These are phyloP conservation scores for Aspergillus cavernicola DNA, from an alignment of 495 filamentous ascomycete species.

Conservation along the genomic window DNA sequence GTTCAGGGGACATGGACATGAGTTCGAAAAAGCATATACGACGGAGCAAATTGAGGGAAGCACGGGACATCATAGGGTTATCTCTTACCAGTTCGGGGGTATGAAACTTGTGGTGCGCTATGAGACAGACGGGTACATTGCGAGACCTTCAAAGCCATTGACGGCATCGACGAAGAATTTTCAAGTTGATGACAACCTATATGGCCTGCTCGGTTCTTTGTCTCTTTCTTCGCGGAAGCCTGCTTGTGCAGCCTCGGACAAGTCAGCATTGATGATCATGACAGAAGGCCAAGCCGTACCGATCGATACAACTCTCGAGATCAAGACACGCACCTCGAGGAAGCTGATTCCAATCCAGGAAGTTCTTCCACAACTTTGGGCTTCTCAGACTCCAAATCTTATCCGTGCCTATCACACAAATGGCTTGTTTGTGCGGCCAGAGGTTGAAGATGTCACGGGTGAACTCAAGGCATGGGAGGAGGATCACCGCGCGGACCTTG, in stretches of 20 bases:
- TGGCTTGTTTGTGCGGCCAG: slow-evolving; percentile 33
- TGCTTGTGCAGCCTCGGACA: neutral
- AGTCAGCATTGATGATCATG: slow-evolving; percentile 16
- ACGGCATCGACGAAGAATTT: too few relatives aligned
- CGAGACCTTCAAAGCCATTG: too few relatives aligned
- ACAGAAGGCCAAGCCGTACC: slow-evolving; percentile 32
- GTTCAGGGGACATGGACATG: slow-evolving; percentile 1
- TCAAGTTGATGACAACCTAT: too few relatives aligned
- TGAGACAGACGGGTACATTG: slow-evolving; percentile 46
- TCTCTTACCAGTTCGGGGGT: slow-evolving; percentile 43
- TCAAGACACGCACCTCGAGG: slow-evolving; percentile 45
- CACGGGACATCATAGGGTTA: slow-evolving; percentile 46
- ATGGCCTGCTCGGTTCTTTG: neutral
- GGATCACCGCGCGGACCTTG: slow-evolving; percentile 30
- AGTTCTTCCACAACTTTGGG: slow-evolving; percentile 45
- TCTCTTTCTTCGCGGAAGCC: neutral
- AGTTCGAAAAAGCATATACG: slow-evolving; percentile 50
- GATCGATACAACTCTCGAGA: slow-evolving; percentile 39
- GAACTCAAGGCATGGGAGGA: slow-evolving; percentile 38
- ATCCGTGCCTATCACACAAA: slow-evolving; percentile 44
- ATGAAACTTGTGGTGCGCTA: slow-evolving; percentile 46
- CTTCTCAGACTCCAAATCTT: slow-evolving; percentile 48
- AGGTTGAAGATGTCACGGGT: slow-evolving; percentile 35
- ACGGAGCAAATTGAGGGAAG: slow-evolving; percentile 30
- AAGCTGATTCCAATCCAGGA: slow-evolving; percentile 34